A percentile compares a stretch with the other conserved stretches of the same genome.
These are phyloP conservation scores for Colletotrichum echinochloae DNA, from an alignment of 2,329 filamentous ascomycete species.

Conservation along the genomic window DNA sequence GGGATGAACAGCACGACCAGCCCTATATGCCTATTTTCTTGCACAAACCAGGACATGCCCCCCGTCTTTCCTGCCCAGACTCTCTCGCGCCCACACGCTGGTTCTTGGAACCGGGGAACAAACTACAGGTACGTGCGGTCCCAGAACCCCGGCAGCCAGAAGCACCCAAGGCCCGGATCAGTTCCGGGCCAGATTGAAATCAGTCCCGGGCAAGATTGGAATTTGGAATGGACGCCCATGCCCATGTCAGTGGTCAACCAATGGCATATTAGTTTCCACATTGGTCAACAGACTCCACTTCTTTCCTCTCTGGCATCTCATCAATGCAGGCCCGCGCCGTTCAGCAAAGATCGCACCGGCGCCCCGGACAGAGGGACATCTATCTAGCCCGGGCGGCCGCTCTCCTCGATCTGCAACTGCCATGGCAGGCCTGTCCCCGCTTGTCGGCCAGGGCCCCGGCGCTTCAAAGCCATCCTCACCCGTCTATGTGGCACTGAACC, in stretches of 20 bases:
- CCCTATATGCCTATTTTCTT: conserved; percentile 7
- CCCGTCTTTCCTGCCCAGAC: not conserved
- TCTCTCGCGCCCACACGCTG: not conserved
- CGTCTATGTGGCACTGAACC: not conserved
- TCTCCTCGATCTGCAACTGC: conserved; percentile 17
- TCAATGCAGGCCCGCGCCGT: conserved; percentile 1
- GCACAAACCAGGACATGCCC: not conserved
- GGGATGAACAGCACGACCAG: not conserved
- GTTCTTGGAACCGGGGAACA: not conserved
- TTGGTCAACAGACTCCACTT: not conserved
- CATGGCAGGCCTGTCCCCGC: conserved; percentile 1
- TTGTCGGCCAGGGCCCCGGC: too few relatives aligned
- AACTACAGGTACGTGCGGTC: not conserved
- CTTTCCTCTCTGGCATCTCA: conserved; percentile 8
- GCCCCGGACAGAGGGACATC: not conserved
- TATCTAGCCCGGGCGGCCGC: not conserved
- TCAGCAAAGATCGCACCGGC: not conserved
- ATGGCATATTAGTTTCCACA: not conserved
- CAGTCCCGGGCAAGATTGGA: too few relatives aligned
- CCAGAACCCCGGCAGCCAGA: not conserved
- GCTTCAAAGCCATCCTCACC: not conserved
- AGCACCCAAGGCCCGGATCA: not conserved
- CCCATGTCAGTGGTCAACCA: conserved; percentile 4
- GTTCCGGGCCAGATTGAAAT: too few relatives aligned
- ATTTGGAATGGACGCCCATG: not conserved